Evolutionary conservation across 148 eudicot species (phyloP).

Genomic region (Amaranthus hypochondriacus): DNA sequence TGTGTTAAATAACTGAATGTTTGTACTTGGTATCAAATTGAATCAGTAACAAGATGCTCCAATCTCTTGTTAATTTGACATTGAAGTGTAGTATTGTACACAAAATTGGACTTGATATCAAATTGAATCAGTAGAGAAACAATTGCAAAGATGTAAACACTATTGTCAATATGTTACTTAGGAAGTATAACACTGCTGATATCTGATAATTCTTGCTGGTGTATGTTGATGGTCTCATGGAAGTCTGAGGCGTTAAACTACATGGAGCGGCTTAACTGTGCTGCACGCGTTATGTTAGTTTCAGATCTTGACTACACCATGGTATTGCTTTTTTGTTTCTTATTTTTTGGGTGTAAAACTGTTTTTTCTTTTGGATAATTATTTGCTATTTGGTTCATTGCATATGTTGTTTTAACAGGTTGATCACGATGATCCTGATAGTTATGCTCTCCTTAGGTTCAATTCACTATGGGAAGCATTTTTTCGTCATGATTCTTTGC

Average conservation of each 20-base stretch:
- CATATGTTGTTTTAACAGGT: conserved; percentile 30
- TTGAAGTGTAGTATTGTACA: background rate
- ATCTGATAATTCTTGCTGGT: background rate
- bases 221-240: background rate
- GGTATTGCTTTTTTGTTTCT: conserved; percentile 26
- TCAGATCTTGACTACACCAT: conserved; percentile 73
- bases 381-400: conserved; percentile 4
- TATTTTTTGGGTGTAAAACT: background rate
- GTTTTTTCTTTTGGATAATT: background rate
- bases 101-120: background rate
- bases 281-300: conserved; percentile 62
- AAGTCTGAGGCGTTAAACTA: conserved; percentile 6
- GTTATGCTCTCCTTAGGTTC: conserved; percentile 47
- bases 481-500: conserved; percentile 61
- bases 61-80: too few relatives aligned
- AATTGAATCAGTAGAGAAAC: background rate
- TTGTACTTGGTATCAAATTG: too few relatives aligned
- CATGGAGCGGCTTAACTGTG: conserved; percentile 42
- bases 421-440: conserved; percentile 59
- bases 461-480: conserved; percentile 67
- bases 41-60: too few relatives aligned
- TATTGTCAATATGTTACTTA: background rate
- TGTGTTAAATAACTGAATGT: too few relatives aligned
- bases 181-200: background rate
- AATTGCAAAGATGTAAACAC: background rate